Percentiles rank a stretch among this genome's conserved stretches.
Evolutionary conservation across 306 rosid genomes (phyloP).

Genomic region (Abrus precatorius): DNA sequence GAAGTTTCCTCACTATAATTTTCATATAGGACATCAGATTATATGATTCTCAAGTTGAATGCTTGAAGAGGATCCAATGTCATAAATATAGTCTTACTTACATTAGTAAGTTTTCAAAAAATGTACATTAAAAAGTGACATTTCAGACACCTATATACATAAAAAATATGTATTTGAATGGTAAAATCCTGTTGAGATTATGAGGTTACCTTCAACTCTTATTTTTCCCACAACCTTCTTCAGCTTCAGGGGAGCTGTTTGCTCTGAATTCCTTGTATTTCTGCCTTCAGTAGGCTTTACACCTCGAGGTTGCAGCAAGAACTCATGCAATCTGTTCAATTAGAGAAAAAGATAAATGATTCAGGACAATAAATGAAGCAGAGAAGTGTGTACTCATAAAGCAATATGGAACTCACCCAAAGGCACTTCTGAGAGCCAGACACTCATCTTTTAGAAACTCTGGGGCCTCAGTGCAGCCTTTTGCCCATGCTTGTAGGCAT

Average conservation of each 20-base stretch:
- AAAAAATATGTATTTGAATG: slow-evolving; percentile 1
- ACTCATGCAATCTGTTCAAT: slow-evolving; percentile 72
- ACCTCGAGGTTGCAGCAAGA: slow-evolving; percentile 82
- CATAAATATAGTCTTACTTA: slow-evolving; percentile 18
- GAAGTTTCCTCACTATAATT: slow-evolving; percentile 81
- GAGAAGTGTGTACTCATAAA: background rate
- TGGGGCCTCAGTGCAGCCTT: slow-evolving; percentile 91
- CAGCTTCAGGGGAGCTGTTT: slow-evolving; percentile 62
- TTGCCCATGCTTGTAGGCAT: slow-evolving; percentile 94
- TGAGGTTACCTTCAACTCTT: slow-evolving; percentile 86
- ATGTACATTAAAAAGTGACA: background rate
- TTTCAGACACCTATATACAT: background rate
- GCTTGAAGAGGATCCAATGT: slow-evolving; percentile 26
- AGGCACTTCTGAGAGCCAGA: slow-evolving; percentile 84
- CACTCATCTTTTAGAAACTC: slow-evolving; percentile 88
- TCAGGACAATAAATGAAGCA: slow-evolving; percentile 34
- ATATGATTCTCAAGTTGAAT: slow-evolving; percentile 29
- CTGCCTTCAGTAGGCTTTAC: slow-evolving; percentile 65
- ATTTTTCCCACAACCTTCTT: slow-evolving; percentile 88
- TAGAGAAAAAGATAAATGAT: slow-evolving; percentile 36
- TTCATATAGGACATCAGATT: slow-evolving; percentile 38
- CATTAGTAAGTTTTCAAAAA: background rate
- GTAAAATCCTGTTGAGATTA: slow-evolving; percentile 9
- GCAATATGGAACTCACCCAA: slow-evolving; percentile 71
- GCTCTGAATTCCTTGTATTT: slow-evolving; percentile 65